phyloP scores from a whole-genome alignment of 768 basidiomycete genomes.

The Gautieria morchelliformis region DNA sequence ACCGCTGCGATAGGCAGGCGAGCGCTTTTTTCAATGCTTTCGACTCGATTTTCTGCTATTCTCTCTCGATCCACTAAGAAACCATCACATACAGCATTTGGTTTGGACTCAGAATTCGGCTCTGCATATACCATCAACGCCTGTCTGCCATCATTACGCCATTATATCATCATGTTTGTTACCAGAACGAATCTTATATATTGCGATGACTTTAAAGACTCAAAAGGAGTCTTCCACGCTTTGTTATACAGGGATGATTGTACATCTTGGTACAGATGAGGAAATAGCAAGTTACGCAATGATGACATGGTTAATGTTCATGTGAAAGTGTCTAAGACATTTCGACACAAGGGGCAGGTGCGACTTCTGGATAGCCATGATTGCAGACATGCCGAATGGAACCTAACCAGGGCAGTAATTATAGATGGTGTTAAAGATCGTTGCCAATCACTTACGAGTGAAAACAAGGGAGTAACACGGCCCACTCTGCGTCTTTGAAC shows the following conservation, averaged over 20 bases:
- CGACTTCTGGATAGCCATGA: constrained; percentile 51
- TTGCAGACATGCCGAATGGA: constrained; percentile 54
- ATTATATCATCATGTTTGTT: neutral
- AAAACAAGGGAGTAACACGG: constrained; percentile 47
- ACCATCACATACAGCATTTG: neutral
- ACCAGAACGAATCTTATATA: neutral
- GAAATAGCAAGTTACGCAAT: neutral
- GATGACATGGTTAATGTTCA: neutral
- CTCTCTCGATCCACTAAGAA: neutral
- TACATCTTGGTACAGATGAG: neutral
- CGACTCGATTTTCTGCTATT: neutral
- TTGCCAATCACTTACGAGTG: constrained; percentile 38
- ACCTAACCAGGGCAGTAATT: constrained; percentile 22
- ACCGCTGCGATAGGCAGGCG: constrained; percentile 8
- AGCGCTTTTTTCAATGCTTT: neutral
- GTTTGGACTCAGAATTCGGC: neutral
- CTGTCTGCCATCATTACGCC: neutral
- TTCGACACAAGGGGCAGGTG: constrained; percentile 60
- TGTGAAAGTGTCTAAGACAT: constrained; percentile 25
- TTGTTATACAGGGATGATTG: neutral
- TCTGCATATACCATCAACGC: neutral
- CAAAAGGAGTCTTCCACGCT: neutral
- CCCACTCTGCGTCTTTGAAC: constrained; percentile 51
- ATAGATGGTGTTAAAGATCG: constrained; percentile 6
- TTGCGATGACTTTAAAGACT: neutral